These are phyloP conservation scores for Pichia membranifaciens DNA, from an alignment of 805 yeast species.

Conservation along the genomic window DNA sequence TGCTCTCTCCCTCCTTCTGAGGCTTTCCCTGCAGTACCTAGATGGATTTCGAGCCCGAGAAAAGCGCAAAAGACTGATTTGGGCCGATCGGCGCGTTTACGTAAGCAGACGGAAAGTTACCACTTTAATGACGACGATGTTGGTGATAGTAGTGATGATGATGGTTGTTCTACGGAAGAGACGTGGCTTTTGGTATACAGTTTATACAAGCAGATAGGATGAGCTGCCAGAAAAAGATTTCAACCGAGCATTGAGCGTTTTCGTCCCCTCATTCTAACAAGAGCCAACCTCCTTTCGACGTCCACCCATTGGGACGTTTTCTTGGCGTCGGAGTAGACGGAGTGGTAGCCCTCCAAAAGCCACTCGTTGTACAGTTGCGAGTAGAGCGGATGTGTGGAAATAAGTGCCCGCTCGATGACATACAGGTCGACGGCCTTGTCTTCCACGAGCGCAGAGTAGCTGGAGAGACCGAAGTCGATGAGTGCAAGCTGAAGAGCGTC, in stretches of 20 bases:
- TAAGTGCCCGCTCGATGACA: conserved; percentile 85
- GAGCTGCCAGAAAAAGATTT: not conserved
- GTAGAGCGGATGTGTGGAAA: conserved; percentile 81
- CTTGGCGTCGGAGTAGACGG: conserved; percentile 26
- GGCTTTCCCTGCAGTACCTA: no score
- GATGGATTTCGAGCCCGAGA: no score
- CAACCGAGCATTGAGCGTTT: conserved; percentile 90
- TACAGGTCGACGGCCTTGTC: conserved; percentile 97
- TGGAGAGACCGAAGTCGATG: conserved; percentile 89
- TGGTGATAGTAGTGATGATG: no score
- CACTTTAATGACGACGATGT: no score
- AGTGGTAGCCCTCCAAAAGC: conserved; percentile 66
- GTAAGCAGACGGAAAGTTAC: no score
- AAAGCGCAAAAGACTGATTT: no score
- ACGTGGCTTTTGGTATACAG: no score
- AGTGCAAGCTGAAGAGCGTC: conserved; percentile 28
- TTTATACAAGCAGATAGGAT: no score
- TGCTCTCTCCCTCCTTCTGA: no score
- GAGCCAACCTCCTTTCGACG: conserved; percentile 61
- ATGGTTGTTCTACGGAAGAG: no score
- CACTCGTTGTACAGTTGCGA: conserved; percentile 59
- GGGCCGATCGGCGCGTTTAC: no score
- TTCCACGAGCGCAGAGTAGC: conserved; percentile 68
- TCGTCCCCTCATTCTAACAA: conserved; percentile 86
- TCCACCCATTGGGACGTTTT: conserved; percentile 44